Percentiles rank a stretch among this genome's conserved stretches.
phyloP scores from a whole-genome alignment of 2,329 filamentous ascomycete species.

The Fusarium subglutinans region DNA sequence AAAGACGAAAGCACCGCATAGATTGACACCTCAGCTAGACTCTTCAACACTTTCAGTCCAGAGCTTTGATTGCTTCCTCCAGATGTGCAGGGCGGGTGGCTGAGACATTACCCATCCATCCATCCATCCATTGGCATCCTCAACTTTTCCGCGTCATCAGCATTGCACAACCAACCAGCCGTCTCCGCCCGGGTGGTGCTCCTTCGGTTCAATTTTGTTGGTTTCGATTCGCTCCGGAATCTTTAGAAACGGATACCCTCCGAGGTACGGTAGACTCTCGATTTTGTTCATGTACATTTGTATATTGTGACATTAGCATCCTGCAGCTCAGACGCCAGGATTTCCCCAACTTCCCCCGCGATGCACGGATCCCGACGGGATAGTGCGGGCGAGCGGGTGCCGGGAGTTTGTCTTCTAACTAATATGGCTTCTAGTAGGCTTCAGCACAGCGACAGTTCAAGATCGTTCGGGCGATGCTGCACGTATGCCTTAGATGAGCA shows the following conservation, averaged over 20 bases:
- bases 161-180: conserved; percentile 27
- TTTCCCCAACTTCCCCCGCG: conserved; percentile 44
- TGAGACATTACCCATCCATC: conserved; percentile 35
- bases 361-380: conserved; percentile 42
- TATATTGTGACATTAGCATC: conserved; percentile 30
- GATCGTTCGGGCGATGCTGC: not conserved
- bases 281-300: conserved; percentile 21
- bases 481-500: not conserved
- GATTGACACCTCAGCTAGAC: not conserved
- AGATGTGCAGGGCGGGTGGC: conserved; percentile 3
- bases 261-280: conserved; percentile 25
- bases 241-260: conserved; percentile 27
- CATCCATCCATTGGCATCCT: conserved; percentile 27
- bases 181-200: conserved; percentile 35
- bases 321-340: conserved; percentile 29
- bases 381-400: conserved; percentile 42
- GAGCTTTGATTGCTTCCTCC: conserved; percentile 22
- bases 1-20: not conserved
- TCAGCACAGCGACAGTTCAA: not conserved
- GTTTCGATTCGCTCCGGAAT: conserved; percentile 16
- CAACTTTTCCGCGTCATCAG: conserved; percentile 22
- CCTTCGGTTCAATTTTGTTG: conserved; percentile 9
- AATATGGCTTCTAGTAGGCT: not conserved
- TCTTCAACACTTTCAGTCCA: not conserved
- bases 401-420: conserved; percentile 12